Percentiles rank a stretch among this genome's conserved stretches.
Conservation (phyloP, 805 yeast genomes). For the Sugiyamaella chiloensis region DNA sequence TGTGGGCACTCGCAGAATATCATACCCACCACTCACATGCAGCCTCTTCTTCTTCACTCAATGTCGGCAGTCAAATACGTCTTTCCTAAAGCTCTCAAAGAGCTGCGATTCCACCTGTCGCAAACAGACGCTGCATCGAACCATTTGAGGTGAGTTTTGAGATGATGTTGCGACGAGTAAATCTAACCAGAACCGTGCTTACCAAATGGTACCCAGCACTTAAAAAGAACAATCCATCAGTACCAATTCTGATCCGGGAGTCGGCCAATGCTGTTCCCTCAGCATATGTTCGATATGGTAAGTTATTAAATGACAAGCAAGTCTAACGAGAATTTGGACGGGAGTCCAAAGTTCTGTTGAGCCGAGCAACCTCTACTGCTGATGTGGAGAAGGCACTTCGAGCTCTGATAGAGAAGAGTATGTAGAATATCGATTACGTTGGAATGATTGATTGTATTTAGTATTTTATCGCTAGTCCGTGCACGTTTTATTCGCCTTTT, state of each 20-base stretch:
- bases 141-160: slow-evolving; percentile 34
- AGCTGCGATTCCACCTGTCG: slow-evolving; percentile 76
- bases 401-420: slow-evolving; percentile 33
- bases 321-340: slow-evolving; percentile 31
- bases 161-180: background rate
- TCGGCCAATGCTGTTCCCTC: slow-evolving; percentile 69
- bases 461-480: too few relatives aligned
- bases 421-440: background rate
- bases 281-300: slow-evolving; percentile 67
- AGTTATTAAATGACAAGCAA: slow-evolving; percentile 14
- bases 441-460: too few relatives aligned
- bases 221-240: slow-evolving; percentile 56
- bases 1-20: background rate
- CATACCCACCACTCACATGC: too few relatives aligned
- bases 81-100: slow-evolving; percentile 56
- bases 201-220: slow-evolving; percentile 62
- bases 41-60: too few relatives aligned
- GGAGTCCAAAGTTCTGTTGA: slow-evolving; percentile 43
- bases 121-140: slow-evolving; percentile 71
- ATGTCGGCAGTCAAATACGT: slow-evolving; percentile 34
- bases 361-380: slow-evolving; percentile 37
- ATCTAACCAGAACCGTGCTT: slow-evolving; percentile 54
- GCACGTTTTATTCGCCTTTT: too few relatives aligned
- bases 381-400: slow-evolving; percentile 39
- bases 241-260: slow-evolving; percentile 79